Conservation (phyloP, 257 asterid genomes). For the Coffea eugenioides region DNA sequence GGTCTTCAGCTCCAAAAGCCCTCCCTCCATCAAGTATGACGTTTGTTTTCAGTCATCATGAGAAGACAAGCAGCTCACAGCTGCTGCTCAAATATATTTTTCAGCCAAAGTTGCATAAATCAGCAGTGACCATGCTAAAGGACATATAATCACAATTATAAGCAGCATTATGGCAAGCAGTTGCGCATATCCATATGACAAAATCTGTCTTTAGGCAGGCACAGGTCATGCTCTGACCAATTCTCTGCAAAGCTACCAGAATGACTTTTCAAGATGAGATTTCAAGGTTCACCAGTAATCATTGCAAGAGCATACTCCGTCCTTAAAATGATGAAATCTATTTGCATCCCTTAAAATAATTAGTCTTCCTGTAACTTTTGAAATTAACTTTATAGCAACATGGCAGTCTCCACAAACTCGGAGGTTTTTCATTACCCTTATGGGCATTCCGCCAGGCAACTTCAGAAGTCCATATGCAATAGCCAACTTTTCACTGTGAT, state of each 20-base stretch:
- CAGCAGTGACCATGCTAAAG: neutral
- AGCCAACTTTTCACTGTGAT: slow-evolving; percentile 71
- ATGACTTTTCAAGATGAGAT: neutral
- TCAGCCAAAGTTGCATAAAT: neutral
- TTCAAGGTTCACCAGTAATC: slow-evolving; percentile 55
- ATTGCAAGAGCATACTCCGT: slow-evolving; percentile 60
- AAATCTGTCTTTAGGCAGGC: neutral
- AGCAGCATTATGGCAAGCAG: neutral
- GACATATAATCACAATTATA: neutral
- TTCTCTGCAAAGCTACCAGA: neutral
- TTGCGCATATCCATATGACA: neutral
- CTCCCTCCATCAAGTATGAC: neutral
- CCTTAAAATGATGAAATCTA: slow-evolving; percentile 66
- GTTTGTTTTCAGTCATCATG: neutral
- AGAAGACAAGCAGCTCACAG: neutral
- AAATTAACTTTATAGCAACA: slow-evolving; percentile 51
- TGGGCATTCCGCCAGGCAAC: slow-evolving; percentile 53
- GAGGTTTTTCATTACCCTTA: slow-evolving; percentile 67
- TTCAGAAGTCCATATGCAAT: slow-evolving; percentile 60
- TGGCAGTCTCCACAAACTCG: slow-evolving; percentile 76
- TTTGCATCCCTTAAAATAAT: slow-evolving; percentile 65
- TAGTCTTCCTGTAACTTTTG: slow-evolving; percentile 48
- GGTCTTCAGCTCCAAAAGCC: neutral
- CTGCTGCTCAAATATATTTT: neutral
- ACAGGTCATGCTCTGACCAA: too few species aligned